These are phyloP conservation scores for Dentipellis sp. DNA, from an alignment of 768 basidiomycete species.

Conservation along the genomic window DNA sequence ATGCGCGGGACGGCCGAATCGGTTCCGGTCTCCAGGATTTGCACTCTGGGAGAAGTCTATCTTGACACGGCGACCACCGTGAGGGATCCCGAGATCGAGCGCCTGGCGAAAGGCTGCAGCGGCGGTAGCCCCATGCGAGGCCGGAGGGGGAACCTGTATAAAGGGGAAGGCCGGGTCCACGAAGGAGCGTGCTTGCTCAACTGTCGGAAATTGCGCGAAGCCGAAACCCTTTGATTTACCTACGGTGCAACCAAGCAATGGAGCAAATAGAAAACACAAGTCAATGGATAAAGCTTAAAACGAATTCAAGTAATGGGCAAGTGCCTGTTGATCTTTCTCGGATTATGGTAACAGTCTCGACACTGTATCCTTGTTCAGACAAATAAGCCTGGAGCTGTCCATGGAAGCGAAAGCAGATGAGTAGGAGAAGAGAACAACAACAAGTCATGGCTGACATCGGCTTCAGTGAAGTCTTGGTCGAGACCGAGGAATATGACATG, in stretches of 20 bases:
- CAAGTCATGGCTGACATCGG: slow-evolving; percentile 63
- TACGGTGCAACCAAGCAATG: slow-evolving; percentile 22
- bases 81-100: slow-evolving; percentile 58
- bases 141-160: slow-evolving; percentile 85
- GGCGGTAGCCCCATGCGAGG: slow-evolving; percentile 77
- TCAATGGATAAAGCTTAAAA: slow-evolving; percentile 57
- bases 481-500: slow-evolving; percentile 95
- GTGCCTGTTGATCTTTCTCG: slow-evolving; percentile 94
- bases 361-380: slow-evolving; percentile 57
- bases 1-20: slow-evolving; percentile 46
- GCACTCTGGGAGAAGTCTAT: slow-evolving; percentile 93
- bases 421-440: slow-evolving; percentile 20
- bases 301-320: slow-evolving; percentile 73
- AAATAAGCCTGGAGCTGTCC: slow-evolving; percentile 75
- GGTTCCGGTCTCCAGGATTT: slow-evolving; percentile 57
- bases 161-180: slow-evolving; percentile 88
- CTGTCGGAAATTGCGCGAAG: slow-evolving; percentile 85
- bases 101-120: slow-evolving; percentile 65
- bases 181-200: slow-evolving; percentile 84
- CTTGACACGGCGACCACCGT: slow-evolving; percentile 81
- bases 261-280: slow-evolving; percentile 37
- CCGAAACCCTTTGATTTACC: slow-evolving; percentile 94
- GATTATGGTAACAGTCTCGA: slow-evolving; percentile 90
- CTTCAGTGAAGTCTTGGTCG: slow-evolving; percentile 87
- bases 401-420: slow-evolving; percentile 16